Evolutionary conservation across 1,139 yeast species (phyloP), one percentile per base, ranked within the genome.

Genomic region (Diutina sp.): DNA sequence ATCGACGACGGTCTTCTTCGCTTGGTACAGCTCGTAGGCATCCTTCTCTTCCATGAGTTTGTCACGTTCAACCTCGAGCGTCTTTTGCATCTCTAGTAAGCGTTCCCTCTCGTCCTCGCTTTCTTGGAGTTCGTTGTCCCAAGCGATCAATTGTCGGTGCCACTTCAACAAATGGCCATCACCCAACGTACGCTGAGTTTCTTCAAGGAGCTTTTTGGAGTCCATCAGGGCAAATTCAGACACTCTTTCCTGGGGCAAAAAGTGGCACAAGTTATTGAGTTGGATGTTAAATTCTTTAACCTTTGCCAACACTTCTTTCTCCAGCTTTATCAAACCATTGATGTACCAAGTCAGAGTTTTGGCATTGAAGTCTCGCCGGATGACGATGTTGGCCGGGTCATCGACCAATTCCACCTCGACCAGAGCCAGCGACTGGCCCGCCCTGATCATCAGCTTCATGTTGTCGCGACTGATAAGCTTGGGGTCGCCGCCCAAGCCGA

Each of bases 221-320:
- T 88, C 79, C 60, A 90, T 72, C 6, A 85, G 82, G 0, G 98
- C 96, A 72, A 95, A 95, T 61, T 90, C 91, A 1, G 96, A 93
- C 8, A 93, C 99, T 61, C 95, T 77, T 64, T 93, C 99, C 66
- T 95, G 99, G 0, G 99, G 97, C 56, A 95, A 71, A 66, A 95
- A 95, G 66, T 93, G 98, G 65, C 99, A 93, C 58, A 93, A 74
- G 65, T 91, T 95, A 66, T 90, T 95, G 58, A 95, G 76, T 65
- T 93, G 98, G 59, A 95, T 87, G 63, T 87, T 87, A 61, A 84
- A 77, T 1, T 67, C 65, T 25, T 69, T 67, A 32, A 88, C 74
- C 1, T 78, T 58, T 6, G 69, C 69, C 56, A 72, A 76, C 3
- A 91, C 77, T 1, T 68, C 71, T 32, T 67, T 66, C 58, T 82